Base-by-base conservation (phyloP, 2,329 filamentous ascomycete species). In the Paraphoma chrysanthemicola region DNA sequence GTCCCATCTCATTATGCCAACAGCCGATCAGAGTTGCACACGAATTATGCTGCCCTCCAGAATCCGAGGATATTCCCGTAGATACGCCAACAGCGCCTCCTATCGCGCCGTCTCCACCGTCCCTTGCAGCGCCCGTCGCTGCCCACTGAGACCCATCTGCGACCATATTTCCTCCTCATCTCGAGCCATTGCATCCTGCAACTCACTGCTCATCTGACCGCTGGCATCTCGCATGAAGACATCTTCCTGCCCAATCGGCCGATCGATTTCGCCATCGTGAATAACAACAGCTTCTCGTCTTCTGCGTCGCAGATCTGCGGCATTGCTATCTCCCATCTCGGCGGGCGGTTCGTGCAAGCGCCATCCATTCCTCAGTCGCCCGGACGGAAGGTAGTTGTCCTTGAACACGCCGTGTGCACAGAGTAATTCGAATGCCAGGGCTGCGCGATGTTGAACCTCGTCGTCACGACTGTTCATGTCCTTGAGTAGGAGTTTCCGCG, bases 281-380 rank as follows among this genome's bases (percentile, higher is more conserved):
- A 97, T 81, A 17, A 97, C 93, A 86, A 97, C 93, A 4, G 92
- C 93, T 79, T 97, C 92, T 63, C 93, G 85, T 70, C 94, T 85
- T 48, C 91, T 85, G 62, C 93, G 85, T 57, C 92, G 82, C 57
- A 93, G 81, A 51, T 89, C 85, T 68, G 78, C 81, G 56, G 38
- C 51, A 30, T 81, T 56, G 29, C 49, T 17, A 10, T 16, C 53
- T 28, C 87, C 71, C 86, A 84, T 54, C 86, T 53, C 42, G 51
- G 49, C 36, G 38, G 29, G 41, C 18, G 38, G 43, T 42, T 48
- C 56, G 49, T 54, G 42, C 53, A 57, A n/a, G n/a, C 55, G 31
- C 57, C 57, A 31, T 29, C 54, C 39, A 38, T 48, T 33, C 9
- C 47, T 17, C 33, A 53, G 57, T 31, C 33, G 53, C 6, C 49